A percentile compares a stretch with the other conserved stretches of the same genome.
Evolutionary conservation across 2,329 filamentous ascomycete genomes (phyloP).

Genomic region (Cytospora paraplurivora): DNA sequence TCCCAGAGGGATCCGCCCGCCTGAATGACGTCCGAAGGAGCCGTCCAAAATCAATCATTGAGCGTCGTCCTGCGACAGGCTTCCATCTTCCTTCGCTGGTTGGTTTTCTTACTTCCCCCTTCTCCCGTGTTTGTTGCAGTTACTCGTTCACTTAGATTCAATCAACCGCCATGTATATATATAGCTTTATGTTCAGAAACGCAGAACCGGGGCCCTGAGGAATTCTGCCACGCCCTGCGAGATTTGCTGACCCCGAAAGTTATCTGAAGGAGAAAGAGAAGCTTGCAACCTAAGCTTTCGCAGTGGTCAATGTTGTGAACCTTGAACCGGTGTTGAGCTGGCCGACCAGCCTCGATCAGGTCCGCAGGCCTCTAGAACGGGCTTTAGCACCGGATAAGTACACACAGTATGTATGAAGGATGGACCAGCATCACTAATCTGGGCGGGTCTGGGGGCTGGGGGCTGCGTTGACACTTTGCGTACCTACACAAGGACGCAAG

Average conservation of each 20-base stretch:
- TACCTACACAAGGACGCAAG: no score
- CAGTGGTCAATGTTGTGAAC: neutral
- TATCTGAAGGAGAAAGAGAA: neutral
- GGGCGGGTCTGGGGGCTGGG: no score
- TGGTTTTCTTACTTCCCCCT: neutral
- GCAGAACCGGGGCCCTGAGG: neutral
- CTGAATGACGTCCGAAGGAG: neutral
- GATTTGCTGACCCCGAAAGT: neutral
- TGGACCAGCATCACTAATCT: no score
- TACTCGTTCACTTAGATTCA: neutral
- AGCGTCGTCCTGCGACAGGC: neutral
- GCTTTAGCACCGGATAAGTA: no score
- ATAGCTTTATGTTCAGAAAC: neutral
- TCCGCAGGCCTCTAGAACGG: no score
- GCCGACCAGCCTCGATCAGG: no score
- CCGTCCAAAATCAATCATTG: neutral
- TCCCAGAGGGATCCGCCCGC: neutral
- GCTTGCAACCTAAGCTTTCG: neutral
- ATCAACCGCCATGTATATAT: neutral
- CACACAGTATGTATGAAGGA: no score
- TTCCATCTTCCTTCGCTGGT: neutral
- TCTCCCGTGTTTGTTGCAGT: neutral
- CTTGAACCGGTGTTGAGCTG: neutral
- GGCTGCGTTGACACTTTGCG: no score
- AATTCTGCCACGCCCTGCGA: neutral